Evolutionary conservation across 768 basidiomycete genomes (phyloP).

Genomic region (Sutorius australiensis): DNA sequence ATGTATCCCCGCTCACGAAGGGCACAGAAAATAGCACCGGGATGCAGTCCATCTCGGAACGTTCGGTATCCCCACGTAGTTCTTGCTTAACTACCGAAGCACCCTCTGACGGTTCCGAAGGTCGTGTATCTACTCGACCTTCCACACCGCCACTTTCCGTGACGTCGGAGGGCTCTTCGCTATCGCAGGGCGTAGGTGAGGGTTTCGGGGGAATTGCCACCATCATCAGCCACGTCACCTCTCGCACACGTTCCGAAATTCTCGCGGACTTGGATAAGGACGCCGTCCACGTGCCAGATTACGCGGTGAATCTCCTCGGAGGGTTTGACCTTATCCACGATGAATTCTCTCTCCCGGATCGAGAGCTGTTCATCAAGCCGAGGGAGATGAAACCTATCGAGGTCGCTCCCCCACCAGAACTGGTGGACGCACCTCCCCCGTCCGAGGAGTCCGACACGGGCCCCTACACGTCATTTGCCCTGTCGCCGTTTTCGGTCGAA

Average conservation of each 20-base stretch:
- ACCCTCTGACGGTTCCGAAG: constrained; percentile 21
- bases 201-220: constrained; percentile 33
- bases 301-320: constrained; percentile 43
- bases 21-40: constrained; percentile 16
- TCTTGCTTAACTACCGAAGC: constrained; percentile 24
- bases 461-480: constrained; percentile 31
- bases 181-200: constrained; percentile 19
- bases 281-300: constrained; percentile 39
- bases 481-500: constrained; percentile 25
- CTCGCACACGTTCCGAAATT: constrained; percentile 37
- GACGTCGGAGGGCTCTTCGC: constrained; percentile 23
- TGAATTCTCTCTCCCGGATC: constrained; percentile 31
- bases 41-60: constrained; percentile 15
- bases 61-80: constrained; percentile 15
- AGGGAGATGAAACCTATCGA: constrained; percentile 30
- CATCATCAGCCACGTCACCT: constrained; percentile 33
- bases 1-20: constrained; percentile 15
- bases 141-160: constrained; percentile 30
- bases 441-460: constrained; percentile 35
- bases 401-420: constrained; percentile 25
- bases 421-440: constrained; percentile 15
- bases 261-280: constrained; percentile 33
- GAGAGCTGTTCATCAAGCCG: constrained; percentile 27
- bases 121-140: constrained; percentile 23
- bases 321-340: constrained; percentile 39